phyloP scores from a whole-genome alignment of 1,284 basidiomycete species.

The Tilletiopsis washingtonensis region DNA sequence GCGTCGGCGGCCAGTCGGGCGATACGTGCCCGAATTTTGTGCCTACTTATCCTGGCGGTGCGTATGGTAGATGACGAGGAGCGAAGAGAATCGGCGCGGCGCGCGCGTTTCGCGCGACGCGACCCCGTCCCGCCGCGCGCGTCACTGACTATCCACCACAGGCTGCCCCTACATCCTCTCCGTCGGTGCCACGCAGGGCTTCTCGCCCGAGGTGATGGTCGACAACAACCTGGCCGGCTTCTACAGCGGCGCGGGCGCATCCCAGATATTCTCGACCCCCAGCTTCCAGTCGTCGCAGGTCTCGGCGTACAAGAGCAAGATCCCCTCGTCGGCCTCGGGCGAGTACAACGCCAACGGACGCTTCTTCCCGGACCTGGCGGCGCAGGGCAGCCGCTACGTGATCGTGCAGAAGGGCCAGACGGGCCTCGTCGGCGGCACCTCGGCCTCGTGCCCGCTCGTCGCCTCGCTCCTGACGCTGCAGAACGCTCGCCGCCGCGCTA shows the following conservation, averaged over 20 bases:
- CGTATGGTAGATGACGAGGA: too few relatives aligned
- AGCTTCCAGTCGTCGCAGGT: constrained; percentile 6
- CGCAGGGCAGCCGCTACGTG: constrained; percentile 6
- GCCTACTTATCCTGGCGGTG: constrained; percentile 12
- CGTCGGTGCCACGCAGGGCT: constrained; percentile 11
- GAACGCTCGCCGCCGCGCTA: constrained; percentile 2
- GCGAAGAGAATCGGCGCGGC: too few relatives aligned
- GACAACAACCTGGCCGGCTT: constrained; percentile 7
- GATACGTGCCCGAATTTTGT: constrained; percentile 6
- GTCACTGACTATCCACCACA: too few relatives aligned
- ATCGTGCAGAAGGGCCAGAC: neutral
- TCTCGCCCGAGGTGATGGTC: constrained; percentile 5
- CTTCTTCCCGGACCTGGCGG: constrained; percentile 11
- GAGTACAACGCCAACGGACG: constrained; percentile 10
- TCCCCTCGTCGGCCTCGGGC: constrained; percentile 1
- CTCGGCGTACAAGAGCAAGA: neutral
- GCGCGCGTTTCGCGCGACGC: too few relatives aligned
- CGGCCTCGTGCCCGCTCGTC: constrained; percentile 6
- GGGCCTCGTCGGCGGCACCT: constrained; percentile 9
- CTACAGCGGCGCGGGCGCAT: constrained; percentile 7
- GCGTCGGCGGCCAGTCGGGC: constrained; percentile 4
- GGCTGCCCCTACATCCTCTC: constrained; percentile 12
- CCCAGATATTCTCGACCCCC: constrained; percentile 6
- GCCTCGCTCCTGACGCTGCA: constrained; percentile 8
- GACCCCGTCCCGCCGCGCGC: too few relatives aligned